Evolutionary conservation across 495 filamentous ascomycete species (phyloP).

Genomic region (Niebla homalea): DNA sequence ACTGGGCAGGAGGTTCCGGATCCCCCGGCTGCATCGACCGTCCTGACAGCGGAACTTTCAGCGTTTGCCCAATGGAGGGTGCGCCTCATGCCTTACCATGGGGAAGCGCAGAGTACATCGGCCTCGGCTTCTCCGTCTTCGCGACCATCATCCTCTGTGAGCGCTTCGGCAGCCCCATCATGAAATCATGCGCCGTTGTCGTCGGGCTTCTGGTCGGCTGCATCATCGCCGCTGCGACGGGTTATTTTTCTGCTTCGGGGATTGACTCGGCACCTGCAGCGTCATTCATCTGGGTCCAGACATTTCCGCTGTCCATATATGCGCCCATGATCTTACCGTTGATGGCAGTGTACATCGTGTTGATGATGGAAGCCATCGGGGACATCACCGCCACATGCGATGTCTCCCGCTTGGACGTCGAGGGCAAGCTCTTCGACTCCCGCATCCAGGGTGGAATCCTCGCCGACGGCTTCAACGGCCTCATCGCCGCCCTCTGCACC

Average conservation of each 20-base stretch:
- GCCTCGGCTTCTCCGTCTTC: constrained; percentile 83
- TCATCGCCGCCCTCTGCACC: constrained; percentile 69
- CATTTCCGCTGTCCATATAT: constrained; percentile 70
- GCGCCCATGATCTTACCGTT: constrained; percentile 73
- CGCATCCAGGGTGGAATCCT: constrained; percentile 83
- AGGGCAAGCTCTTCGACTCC: constrained; percentile 69
- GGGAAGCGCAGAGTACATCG: constrained; percentile 79
- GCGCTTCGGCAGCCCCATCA: constrained; percentile 67
- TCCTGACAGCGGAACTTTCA: constrained; percentile 40
- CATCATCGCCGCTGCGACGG: constrained; percentile 71
- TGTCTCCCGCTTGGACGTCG: constrained; percentile 73
- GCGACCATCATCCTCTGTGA: constrained; percentile 79
- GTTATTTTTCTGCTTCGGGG: constrained; percentile 62
- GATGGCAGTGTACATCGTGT: constrained; percentile 75
- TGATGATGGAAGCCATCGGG: constrained; percentile 83
- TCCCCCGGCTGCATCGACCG: constrained; percentile 37
- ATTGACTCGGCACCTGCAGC: constrained; percentile 57
- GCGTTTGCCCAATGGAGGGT: constrained; percentile 53
- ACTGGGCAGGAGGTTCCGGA: constrained; percentile 73
- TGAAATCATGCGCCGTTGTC: constrained; percentile 64
- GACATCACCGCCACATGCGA: constrained; percentile 48
- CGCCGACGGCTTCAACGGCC: constrained; percentile 71
- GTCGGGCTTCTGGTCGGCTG: constrained; percentile 74
- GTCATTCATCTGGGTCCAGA: constrained; percentile 85
- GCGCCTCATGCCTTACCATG: constrained; percentile 76